These are phyloP conservation scores for Endocladia muricata DNA, from an alignment of 31 red algal genomes.

Conservation along the genomic window DNA sequence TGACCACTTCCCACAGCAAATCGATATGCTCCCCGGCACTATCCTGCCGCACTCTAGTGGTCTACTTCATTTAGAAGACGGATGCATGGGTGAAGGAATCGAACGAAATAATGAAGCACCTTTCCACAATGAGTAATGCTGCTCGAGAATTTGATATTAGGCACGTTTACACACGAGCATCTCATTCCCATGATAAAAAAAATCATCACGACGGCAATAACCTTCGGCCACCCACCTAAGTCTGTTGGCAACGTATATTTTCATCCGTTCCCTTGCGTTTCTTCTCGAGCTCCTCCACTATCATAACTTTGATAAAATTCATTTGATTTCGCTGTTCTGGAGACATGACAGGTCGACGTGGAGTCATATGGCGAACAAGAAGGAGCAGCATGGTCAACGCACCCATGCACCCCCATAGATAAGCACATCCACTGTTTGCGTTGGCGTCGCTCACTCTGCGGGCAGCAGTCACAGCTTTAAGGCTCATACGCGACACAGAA, in stretches of 20 bases:
- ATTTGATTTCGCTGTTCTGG: neutral
- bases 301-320: neutral
- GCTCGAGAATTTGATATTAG: too few species aligned
- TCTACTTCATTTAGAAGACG: neutral
- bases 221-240: too few species aligned
- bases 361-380: conserved; percentile 12
- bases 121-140: too few species aligned
- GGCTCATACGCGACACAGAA: conserved; percentile 1
- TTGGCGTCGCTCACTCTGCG: neutral
- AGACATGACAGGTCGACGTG: neutral
- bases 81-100: neutral
- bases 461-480: neutral
- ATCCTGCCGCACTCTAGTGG: neutral
- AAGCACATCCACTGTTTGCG: neutral
- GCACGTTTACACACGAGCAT: too few species aligned
- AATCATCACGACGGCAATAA: too few species aligned
- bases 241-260: too few species aligned
- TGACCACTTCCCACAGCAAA: conserved; percentile 39
- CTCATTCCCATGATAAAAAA: too few species aligned
- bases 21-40: conserved; percentile 29
- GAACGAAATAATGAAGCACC: neutral
- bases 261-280: neutral
- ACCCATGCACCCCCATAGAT: conserved; percentile 23
- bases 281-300: conserved; percentile 1
- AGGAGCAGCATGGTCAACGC: conserved; percentile 1